Conservation (phyloP, 768 basidiomycete genomes). For the Hirschioporus abietinus region DNA sequence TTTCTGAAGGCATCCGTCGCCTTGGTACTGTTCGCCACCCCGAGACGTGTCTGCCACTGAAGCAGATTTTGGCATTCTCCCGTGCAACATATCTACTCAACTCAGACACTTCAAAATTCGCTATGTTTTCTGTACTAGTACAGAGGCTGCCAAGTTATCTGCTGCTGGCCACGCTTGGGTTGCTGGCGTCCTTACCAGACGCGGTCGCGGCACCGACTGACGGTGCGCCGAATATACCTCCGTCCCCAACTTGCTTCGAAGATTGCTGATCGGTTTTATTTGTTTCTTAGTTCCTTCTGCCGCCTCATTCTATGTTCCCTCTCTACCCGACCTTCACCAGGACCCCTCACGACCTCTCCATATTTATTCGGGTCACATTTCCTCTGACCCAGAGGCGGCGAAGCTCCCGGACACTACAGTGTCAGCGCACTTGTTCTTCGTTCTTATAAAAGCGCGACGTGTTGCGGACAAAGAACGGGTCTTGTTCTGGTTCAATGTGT, state of each 20-base stretch:
- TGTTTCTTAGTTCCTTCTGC: constrained; percentile 61
- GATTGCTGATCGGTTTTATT: constrained; percentile 3
- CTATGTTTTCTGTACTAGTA: neutral
- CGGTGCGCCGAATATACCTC: constrained; percentile 9
- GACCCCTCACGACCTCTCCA: constrained; percentile 66
- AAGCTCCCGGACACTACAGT: constrained; percentile 51
- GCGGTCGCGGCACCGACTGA: constrained; percentile 12
- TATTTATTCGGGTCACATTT: constrained; percentile 79
- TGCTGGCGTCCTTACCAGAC: neutral
- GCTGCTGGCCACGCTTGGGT: neutral
- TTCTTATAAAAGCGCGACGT: constrained; percentile 82
- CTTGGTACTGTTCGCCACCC: neutral
- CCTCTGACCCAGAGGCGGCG: constrained; percentile 64
- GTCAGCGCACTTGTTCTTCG: constrained; percentile 80
- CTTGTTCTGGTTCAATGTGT: constrained; percentile 96
- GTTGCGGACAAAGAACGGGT: constrained; percentile 86
- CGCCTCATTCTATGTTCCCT: constrained; percentile 77
- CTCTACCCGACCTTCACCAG: constrained; percentile 71
- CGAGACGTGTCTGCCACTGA: neutral
- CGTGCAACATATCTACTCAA: neutral
- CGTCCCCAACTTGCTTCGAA: neutral
- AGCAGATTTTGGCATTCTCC: neutral
- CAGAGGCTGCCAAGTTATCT: neutral
- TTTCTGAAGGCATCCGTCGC: neutral
- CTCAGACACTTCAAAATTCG: neutral